A percentile compares a stretch with the other conserved stretches of the same genome.
These are phyloP conservation scores for Boletus semigastroideus DNA, from an alignment of 1,284 basidiomycete species.

Conservation along the genomic window DNA sequence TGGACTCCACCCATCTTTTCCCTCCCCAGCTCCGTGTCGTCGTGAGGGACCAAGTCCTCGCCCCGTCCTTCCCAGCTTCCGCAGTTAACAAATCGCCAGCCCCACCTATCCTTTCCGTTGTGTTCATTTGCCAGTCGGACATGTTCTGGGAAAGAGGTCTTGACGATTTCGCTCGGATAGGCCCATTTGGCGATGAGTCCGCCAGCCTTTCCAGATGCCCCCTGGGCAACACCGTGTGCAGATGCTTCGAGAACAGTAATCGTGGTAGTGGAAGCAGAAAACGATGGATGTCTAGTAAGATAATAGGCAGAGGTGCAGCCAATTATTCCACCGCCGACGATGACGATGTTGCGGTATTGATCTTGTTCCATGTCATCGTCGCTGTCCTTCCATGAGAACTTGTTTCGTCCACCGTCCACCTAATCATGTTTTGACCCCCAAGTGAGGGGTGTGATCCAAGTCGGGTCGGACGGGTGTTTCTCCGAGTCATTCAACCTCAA, in stretches of 20 bases:
- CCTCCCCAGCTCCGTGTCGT: conserved; percentile 28
- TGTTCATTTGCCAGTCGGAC: conserved; percentile 74
- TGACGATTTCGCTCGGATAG: conserved; percentile 73
- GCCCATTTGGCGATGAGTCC: conserved; percentile 88
- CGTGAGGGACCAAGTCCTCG: conserved; percentile 28
- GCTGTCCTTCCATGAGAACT: no score
- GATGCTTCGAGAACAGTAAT: conserved; percentile 81
- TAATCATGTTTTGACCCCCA: conserved; percentile 5
- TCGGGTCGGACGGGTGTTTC: no score
- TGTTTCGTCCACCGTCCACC: not conserved
- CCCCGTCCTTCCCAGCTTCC: conserved; percentile 69
- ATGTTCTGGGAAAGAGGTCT: conserved; percentile 81
- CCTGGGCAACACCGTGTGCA: conserved; percentile 60
- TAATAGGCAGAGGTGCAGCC: conserved; percentile 88
- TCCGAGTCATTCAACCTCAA: not conserved
- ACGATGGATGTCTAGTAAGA: conserved; percentile 58
- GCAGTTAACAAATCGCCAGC: conserved; percentile 69
- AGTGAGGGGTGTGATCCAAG: conserved; percentile 3
- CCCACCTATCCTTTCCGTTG: conserved; percentile 76
- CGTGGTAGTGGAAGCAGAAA: conserved; percentile 38
- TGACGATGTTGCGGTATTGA: conserved; percentile 36
- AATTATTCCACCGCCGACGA: conserved; percentile 67
- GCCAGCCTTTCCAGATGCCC: conserved; percentile 88
- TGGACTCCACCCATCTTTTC: conserved; percentile 56
- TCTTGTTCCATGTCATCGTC: conserved; percentile 16